Evolutionary conservation across 495 filamentous ascomycete genomes (phyloP).

Genomic region (Paragyromitra xinjiangensis): DNA sequence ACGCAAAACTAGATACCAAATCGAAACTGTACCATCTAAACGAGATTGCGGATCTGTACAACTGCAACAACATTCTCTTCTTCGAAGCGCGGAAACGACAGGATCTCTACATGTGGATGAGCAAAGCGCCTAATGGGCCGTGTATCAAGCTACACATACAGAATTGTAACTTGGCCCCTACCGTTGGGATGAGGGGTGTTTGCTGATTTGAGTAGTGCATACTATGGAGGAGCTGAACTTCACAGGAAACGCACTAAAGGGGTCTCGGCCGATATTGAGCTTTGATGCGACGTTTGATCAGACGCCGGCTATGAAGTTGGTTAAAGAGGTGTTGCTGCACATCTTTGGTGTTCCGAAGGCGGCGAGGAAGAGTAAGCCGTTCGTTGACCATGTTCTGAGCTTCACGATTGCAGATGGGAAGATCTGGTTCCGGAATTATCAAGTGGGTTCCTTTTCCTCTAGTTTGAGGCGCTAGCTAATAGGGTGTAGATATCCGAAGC

Average conservation of each 20-base stretch:
- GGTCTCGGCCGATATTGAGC: constrained; percentile 90
- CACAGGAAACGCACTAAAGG: constrained; percentile 94
- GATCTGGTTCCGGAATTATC: constrained; percentile 95
- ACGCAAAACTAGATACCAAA: constrained; percentile 96
- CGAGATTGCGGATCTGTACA: constrained; percentile 96
- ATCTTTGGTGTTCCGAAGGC: constrained; percentile 93
- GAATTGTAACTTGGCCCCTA: constrained; percentile 62
- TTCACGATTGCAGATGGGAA: constrained; percentile 94
- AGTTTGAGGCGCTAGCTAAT: background rate
- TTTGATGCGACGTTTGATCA: constrained; percentile 88
- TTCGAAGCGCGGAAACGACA: constrained; percentile 95
- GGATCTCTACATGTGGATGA: constrained; percentile 93
- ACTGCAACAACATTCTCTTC: constrained; percentile 97
- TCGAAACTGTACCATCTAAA: constrained; percentile 92
- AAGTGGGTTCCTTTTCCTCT: constrained; percentile 66
- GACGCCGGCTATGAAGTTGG: constrained; percentile 72
- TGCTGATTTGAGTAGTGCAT: constrained; percentile 67
- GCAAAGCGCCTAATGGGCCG: constrained; percentile 93
- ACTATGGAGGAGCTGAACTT: constrained; percentile 97
- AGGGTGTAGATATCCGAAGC: constrained; percentile 70
- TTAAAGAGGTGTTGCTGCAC: constrained; percentile 88
- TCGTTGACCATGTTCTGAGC: constrained; percentile 91
- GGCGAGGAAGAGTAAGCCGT: constrained; percentile 89
- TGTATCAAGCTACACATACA: constrained; percentile 87
- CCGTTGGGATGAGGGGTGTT: background rate